Evolutionary conservation across 345 rosid species (phyloP).

Genomic region (Kernera saxatilis): DNA sequence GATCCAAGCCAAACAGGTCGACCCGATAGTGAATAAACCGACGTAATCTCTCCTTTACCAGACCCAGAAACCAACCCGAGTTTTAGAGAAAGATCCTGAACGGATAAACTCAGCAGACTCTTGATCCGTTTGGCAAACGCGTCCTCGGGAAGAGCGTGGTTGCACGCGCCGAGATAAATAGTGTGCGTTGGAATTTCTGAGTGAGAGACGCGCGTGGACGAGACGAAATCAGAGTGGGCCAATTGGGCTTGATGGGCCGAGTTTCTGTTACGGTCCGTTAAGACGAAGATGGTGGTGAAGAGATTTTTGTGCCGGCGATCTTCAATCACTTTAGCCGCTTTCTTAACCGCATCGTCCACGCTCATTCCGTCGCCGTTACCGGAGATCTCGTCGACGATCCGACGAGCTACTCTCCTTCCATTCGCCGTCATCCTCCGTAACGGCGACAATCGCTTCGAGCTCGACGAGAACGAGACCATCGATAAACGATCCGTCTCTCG

Average conservation of each 20-base stretch:
- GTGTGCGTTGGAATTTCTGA: conserved; percentile 55
- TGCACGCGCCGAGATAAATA: conserved; percentile 38
- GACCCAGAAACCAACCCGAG: conserved; percentile 67
- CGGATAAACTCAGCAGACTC: conserved; percentile 44
- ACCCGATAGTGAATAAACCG: conserved; percentile 53
- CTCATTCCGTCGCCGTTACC: conserved; percentile 56
- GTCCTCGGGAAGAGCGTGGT: conserved; percentile 37
- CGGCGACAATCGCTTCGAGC: conserved; percentile 66
- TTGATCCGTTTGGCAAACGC: conserved; percentile 40
- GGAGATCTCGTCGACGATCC: conserved; percentile 58
- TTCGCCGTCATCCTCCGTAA: conserved; percentile 62
- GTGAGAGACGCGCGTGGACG: conserved; percentile 57
- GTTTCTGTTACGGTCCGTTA: conserved; percentile 49
- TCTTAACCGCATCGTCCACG: conserved; percentile 68
- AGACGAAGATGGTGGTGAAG: conserved; percentile 46
- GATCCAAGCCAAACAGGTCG: conserved; percentile 46
- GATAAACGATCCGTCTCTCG: conserved; percentile 70
- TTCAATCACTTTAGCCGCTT: conserved; percentile 83
- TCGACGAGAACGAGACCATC: conserved; percentile 64
- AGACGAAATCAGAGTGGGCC: conserved; percentile 31
- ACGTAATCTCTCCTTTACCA: conserved; percentile 55
- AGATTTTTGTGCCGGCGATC: conserved; percentile 79
- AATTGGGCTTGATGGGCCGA: conserved; percentile 27
- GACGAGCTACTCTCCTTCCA: conserved; percentile 64
- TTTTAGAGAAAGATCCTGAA: conserved; percentile 55